Evolutionary conservation across 2,329 filamentous ascomycete genomes (phyloP).

Genomic region (Lachnellula hyalina): DNA sequence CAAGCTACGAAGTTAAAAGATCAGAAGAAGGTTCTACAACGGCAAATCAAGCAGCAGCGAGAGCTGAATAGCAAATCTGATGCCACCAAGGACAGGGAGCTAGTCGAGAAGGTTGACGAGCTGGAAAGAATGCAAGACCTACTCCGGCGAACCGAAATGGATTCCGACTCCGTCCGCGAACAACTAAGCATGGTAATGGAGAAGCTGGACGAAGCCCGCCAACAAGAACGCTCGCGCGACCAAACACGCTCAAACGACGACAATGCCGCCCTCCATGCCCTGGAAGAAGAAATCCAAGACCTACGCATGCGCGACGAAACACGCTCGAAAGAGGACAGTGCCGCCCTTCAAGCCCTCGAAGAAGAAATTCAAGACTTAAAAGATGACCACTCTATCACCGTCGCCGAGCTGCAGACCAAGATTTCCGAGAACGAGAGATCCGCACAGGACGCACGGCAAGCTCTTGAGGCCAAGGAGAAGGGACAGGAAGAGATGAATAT

Average conservation of each 20-base stretch:
- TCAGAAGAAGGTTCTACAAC: constrained; percentile 82
- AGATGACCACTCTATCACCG: constrained; percentile 19
- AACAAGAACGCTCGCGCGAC: constrained; percentile 20
- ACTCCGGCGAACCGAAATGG: constrained; percentile 30
- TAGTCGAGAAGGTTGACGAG: constrained; percentile 54
- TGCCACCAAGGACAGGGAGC: constrained; percentile 58
- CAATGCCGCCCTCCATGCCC: constrained; percentile 24
- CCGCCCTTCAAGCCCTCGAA: constrained; percentile 19
- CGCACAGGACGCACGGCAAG: constrained; percentile 25
- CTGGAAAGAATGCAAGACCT: constrained; percentile 40
- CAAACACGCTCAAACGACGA: constrained; percentile 24
- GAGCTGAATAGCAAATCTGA: constrained; percentile 88
- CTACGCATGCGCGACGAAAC: constrained; percentile 18
- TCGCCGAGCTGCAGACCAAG: not conserved
- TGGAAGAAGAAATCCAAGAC: constrained; percentile 24
- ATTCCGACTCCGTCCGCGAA: constrained; percentile 28
- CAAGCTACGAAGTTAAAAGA: constrained; percentile 75
- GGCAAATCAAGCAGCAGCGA: constrained; percentile 92
- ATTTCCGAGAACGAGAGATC: constrained; percentile 7
- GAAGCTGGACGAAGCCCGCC: constrained; percentile 29
- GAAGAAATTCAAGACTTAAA: constrained; percentile 24
- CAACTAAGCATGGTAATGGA: constrained; percentile 31
- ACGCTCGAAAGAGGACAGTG: constrained; percentile 26
- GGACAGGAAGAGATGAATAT: constrained; percentile 53
- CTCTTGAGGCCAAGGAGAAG: constrained; percentile 36